A percentile compares a stretch with the other conserved stretches of the same genome.
Evolutionary conservation across 2,329 filamentous ascomycete genomes (phyloP).

Genomic region (Zalaria obscura): DNA sequence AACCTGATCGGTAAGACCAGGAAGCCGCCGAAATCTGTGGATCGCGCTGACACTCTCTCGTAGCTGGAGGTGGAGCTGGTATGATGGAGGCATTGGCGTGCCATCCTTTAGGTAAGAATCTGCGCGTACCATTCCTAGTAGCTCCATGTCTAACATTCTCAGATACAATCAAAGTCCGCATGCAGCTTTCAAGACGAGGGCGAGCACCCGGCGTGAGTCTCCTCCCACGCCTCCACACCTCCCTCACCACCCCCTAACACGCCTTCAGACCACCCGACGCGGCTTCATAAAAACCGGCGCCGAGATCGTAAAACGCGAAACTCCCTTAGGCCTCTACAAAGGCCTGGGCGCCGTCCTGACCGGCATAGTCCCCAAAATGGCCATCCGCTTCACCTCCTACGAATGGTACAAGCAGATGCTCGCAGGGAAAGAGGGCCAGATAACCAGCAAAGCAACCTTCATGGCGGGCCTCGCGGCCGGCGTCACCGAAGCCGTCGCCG

Average conservation of each 20-base stretch:
- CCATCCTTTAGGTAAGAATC: conserved; percentile 67
- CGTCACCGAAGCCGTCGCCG: conserved; percentile 88
- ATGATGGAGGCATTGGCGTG: conserved; percentile 99
- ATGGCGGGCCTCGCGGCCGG: conserved; percentile 78
- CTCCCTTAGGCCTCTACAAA: conserved; percentile 88
- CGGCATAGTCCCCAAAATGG: conserved; percentile 98
- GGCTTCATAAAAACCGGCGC: conserved; percentile 78
- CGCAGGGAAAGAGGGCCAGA: conserved; percentile 49
- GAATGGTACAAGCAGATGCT: conserved; percentile 85
- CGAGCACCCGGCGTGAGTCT: conserved; percentile 58
- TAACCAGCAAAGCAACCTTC: conserved; percentile 62
- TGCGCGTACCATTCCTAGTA: conserved; percentile 1
- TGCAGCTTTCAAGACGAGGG: conserved; percentile 88
- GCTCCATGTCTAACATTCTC: neutral
- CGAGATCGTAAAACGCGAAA: conserved; percentile 82
- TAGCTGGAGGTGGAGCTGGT: conserved; percentile 88
- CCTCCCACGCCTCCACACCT: conserved; percentile 1
- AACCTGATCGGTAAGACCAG: conserved; percentile 65
- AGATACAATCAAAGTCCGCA: conserved; percentile 98
- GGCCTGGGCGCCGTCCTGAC: conserved; percentile 93
- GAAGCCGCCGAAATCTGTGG: conserved; percentile 7
- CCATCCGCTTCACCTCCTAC: conserved; percentile 95
- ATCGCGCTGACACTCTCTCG: conserved; percentile 7
- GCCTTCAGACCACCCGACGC: conserved; percentile 50
- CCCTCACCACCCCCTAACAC: neutral